Conservation (phyloP, 352 stramenopile genomes). For the Globisporangium megalacanthum region DNA sequence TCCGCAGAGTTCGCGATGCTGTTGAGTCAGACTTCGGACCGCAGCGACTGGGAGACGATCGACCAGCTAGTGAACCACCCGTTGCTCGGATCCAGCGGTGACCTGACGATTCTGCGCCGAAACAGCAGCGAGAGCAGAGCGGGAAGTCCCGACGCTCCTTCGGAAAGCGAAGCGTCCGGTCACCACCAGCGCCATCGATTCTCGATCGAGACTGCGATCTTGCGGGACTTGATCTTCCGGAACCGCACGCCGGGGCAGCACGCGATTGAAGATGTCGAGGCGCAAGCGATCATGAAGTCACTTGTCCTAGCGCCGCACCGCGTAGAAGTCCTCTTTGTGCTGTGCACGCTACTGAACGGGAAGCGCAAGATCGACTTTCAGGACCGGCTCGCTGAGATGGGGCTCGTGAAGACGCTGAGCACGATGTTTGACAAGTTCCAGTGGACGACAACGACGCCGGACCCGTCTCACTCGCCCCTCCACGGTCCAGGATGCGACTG, state of each 20-base stretch:
- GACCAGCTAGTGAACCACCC: constrained; percentile 52
- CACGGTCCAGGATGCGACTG: constrained; percentile 90
- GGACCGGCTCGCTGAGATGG: constrained; percentile 79
- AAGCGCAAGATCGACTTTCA: constrained; percentile 93
- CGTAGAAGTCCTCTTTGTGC: constrained; percentile 95
- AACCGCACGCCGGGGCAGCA: constrained; percentile 48
- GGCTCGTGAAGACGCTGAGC: constrained; percentile 87
- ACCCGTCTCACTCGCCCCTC: constrained; percentile 45
- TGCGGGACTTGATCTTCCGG: constrained; percentile 71
- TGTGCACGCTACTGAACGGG: constrained; percentile 94
- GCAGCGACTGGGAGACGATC: constrained; percentile 71
- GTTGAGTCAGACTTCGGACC: constrained; percentile 65
- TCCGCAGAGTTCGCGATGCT: constrained; percentile 80
- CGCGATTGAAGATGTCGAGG: constrained; percentile 57
- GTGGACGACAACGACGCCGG: constrained; percentile 57
- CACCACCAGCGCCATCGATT: constrained; percentile 35
- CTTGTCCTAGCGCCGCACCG: constrained; percentile 91
- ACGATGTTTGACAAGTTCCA: constrained; percentile 94
- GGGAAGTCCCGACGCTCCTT: neutral
- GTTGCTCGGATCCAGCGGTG: constrained; percentile 32
- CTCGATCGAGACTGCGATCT: constrained; percentile 60
- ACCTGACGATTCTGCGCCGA: constrained; percentile 47
- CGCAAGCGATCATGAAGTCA: constrained; percentile 89
- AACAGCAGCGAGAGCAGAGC: constrained; percentile 16
- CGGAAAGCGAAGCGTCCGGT: constrained; percentile 11